Evolutionary conservation across 2,329 filamentous ascomycete species (phyloP).

Genomic region (Triangularia setosa): DNA sequence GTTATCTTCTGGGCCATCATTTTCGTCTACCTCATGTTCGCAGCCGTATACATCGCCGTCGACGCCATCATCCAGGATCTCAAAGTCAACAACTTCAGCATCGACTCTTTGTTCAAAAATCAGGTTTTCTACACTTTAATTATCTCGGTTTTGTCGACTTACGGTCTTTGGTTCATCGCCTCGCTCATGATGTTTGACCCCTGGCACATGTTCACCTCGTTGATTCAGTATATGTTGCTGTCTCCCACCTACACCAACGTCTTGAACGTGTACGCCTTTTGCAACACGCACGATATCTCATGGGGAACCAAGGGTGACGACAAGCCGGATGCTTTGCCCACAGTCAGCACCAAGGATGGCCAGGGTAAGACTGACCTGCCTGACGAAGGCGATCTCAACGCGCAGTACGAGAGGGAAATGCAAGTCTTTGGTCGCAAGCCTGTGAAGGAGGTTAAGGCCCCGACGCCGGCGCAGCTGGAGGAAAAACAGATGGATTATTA

Average conservation of each 20-base stretch:
- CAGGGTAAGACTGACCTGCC: slow-evolving; percentile 90
- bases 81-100: slow-evolving; percentile 57
- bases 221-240: slow-evolving; percentile 89
- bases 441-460: slow-evolving; percentile 63
- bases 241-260: slow-evolving; percentile 98
- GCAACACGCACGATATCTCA: slow-evolving; percentile 95
- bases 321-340: slow-evolving; percentile 85
- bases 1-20: slow-evolving; percentile 97
- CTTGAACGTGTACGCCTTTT: slow-evolving; percentile 98
- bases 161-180: slow-evolving; percentile 85
- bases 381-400: slow-evolving; percentile 91
- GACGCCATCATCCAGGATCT: slow-evolving; percentile 74
- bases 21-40: slow-evolving; percentile 94
- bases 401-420: slow-evolving; percentile 87
- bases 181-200: slow-evolving; percentile 95
- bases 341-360: slow-evolving; percentile 84
- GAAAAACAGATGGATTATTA: slow-evolving; percentile 98
- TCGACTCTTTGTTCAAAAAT: slow-evolving; percentile 76
- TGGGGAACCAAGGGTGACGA: slow-evolving; percentile 99
- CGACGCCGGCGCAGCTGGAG: slow-evolving; percentile 51
- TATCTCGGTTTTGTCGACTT: slow-evolving; percentile 86
- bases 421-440: slow-evolving; percentile 69
- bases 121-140: slow-evolving; percentile 89
- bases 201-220: slow-evolving; percentile 98
- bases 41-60: slow-evolving; percentile 90